Evolutionary conservation across 805 yeast species (phyloP), one percentile per base, ranked within the genome.

Genomic region (Kazachstania martiniae): DNA sequence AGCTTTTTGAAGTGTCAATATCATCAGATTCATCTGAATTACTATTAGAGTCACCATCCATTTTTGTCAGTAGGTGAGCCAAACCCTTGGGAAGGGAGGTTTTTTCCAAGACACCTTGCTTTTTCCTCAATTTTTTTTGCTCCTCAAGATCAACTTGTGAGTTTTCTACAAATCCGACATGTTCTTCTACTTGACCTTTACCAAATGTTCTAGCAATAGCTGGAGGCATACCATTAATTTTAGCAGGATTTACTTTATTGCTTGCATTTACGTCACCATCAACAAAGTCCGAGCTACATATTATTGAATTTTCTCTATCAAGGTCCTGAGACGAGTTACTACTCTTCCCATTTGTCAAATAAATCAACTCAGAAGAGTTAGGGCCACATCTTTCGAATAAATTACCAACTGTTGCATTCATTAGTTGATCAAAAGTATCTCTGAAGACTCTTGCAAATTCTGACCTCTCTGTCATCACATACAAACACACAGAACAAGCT

Each of bases 401-500:
- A 41, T 76, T 74, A 25, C 74, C 77, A 19, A 74, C 63, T 0
- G 83, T 75, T 3, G 80, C 78, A 40, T 65, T 61, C 73, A 74
- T 70, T 37, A 75, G 53, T 43, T 73, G 77, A 46, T 76, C 84
- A 56, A 76, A 76, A 2, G 79, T 73, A 41, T 76, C 81, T 46
- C 83, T 61, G 43, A 74, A 76, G 23, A 68, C 66, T 12, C 72
- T 49, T 1, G 79, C 81, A 53, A 74, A 71, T 39, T 67, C 66
- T 1, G 81, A 70, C 40, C 82, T 61, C 44, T 75, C 82, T 12
- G 77, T 66, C 77, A 76, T 72, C 4, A 74, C 78, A 44, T 72
- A 75, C n/a, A 76, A 53, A 38, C 77, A 70, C n/a, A 72, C 65
- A 1, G 81, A 73, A 42, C 84, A 76, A 8, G 79, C 77, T 36